Evolutionary conservation across 345 rosid genomes (phyloP).

Genomic region (Eucalyptus pumila): DNA sequence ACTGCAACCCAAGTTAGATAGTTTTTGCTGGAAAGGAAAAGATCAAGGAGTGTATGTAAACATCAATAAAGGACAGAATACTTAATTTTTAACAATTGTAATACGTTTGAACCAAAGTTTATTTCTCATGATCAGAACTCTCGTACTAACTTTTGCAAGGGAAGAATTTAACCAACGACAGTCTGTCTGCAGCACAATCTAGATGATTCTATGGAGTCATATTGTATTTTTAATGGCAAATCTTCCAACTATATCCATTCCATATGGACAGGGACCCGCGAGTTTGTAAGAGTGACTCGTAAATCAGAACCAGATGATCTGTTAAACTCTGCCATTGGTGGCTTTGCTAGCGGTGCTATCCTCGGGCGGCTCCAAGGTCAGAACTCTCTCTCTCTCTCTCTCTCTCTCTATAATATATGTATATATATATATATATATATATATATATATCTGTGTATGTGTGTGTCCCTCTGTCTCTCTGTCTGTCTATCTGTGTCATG

Average conservation of each 20-base stretch:
- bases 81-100: not conserved
- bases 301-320: slow-evolving; percentile 61
- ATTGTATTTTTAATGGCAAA: not conserved
- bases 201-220: not conserved
- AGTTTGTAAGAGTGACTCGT: slow-evolving; percentile 55
- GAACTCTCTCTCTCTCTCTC: not conserved
- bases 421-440: too few relatives aligned
- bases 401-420: too few relatives aligned
- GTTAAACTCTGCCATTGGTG: slow-evolving; percentile 64
- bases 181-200: not conserved
- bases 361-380: slow-evolving; percentile 84
- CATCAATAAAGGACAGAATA: not conserved
- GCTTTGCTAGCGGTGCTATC: slow-evolving; percentile 71
- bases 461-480: not conserved
- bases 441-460: too few relatives aligned
- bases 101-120: not conserved
- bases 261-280: slow-evolving; percentile 51
- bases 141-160: not conserved
- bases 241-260: not conserved
- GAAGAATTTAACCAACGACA: not conserved
- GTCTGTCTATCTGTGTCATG: not conserved
- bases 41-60: not conserved
- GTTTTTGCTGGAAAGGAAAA: not conserved
- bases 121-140: not conserved
- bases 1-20: not conserved